Evolutionary conservation across 805 yeast genomes (phyloP), one percentile per base, ranked within the genome.

Genomic region (Lipomyces sp.): DNA sequence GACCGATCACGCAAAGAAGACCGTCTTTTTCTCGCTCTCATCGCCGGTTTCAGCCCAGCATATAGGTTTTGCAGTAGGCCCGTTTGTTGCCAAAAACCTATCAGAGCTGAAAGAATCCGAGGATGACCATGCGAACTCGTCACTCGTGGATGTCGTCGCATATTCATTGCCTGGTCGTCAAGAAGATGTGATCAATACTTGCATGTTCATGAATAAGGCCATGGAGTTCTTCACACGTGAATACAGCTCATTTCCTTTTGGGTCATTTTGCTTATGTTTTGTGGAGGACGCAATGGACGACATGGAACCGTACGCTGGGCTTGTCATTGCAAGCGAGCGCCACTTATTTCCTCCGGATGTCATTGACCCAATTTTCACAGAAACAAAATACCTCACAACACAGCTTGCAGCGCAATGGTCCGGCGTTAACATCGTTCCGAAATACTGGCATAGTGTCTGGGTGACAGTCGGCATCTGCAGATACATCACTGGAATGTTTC

Each of bases 31-130:
- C 74, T 80, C 83, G 14, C 71, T 86, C 7, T 83, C 82, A 63
- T 86, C 83, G 48, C 96, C 98, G 0, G 84, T 88, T 1, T 83
- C 95, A 33, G 87, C 98, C 0, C 97, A 90, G 60, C 97, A 91
- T 67, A 74, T 93, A 19, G 98, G 98, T 0, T 93, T 95, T 83
- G 90, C 95, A 0, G 79, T 89, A 3, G 98, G 98, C 0, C 83
- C 95, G 1, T 93, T 91, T 65, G 82, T 82, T 37, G 78, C 78
- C 47, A 70, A 81, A 2, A 78, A 81, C 0, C 61, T 88, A 28
- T 66, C 81, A 6, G 78, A 75, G 39, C 61, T 69, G 26, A 70
- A 63, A 42, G 69, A 67, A 16, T 59, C 63, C 19, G 72, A 66
- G n/a, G 69, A 65, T 19, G 63, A 59, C 1, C 57, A 61, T 10